phyloP scores from a whole-genome alignment of 768 basidiomycete genomes.

The Auriscalpium orientale region DNA sequence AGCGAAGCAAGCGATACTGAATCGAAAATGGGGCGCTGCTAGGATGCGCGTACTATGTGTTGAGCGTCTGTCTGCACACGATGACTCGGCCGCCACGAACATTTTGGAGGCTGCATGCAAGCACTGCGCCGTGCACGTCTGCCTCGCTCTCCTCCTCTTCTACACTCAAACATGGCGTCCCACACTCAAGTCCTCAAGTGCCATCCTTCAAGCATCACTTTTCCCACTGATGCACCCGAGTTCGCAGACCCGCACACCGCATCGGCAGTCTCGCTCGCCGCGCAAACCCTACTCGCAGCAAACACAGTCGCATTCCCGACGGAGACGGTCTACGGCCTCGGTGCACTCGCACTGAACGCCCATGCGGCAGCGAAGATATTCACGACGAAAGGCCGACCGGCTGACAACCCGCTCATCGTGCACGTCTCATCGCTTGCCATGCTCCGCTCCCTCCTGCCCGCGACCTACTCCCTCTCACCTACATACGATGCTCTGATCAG shows the following conservation, averaged over 20 bases:
- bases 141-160: neutral
- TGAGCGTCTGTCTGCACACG: too few relatives aligned
- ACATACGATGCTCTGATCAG: constrained; percentile 71
- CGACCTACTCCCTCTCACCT: constrained; percentile 47
- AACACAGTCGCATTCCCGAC: constrained; percentile 86
- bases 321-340: constrained; percentile 98
- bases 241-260: constrained; percentile 46
- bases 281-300: constrained; percentile 42
- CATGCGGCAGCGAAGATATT: constrained; percentile 71
- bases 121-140: constrained; percentile 1
- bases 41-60: too few relatives aligned
- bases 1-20: too few relatives aligned
- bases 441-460: constrained; percentile 70
- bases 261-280: constrained; percentile 47
- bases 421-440: constrained; percentile 84
- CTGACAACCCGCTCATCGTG: constrained; percentile 96
- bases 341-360: constrained; percentile 66
- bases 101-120: neutral
- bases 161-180: constrained; percentile 14
- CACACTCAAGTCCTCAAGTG: constrained; percentile 46
- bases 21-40: too few relatives aligned
- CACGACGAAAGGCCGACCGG: constrained; percentile 81
- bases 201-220: constrained; percentile 55
- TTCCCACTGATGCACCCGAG: constrained; percentile 40
- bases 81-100: too few relatives aligned